These are phyloP conservation scores for Multifurca ochricompacta DNA, from an alignment of 768 basidiomycete genomes.

Conservation along the genomic window DNA sequence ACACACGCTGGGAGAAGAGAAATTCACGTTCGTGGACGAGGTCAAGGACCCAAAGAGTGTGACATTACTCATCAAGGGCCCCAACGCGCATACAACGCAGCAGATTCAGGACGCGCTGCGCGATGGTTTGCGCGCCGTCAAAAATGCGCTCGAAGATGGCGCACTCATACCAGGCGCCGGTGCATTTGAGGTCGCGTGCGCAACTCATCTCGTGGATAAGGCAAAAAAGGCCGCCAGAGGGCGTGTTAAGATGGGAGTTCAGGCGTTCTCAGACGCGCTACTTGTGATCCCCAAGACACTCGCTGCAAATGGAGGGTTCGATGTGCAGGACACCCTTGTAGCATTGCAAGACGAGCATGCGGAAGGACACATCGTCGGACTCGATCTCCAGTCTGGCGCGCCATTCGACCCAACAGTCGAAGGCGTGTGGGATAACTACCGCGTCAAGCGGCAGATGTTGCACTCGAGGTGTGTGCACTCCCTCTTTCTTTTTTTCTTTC, in stretches of 20 bases:
- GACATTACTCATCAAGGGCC: conserved; percentile 95
- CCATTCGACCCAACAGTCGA: conserved; percentile 94
- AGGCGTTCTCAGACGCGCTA: conserved; percentile 93
- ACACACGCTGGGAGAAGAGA: conserved; percentile 97
- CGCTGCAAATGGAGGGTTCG: conserved; percentile 92
- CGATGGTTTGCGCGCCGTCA: conserved; percentile 92
- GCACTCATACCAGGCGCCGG: conserved; percentile 91
- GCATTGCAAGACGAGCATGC: conserved; percentile 93
- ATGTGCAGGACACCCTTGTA: conserved; percentile 93
- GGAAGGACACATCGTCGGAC: conserved; percentile 86
- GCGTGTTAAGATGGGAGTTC: conserved; percentile 92
- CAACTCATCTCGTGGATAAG: conserved; percentile 68
- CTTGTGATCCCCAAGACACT: conserved; percentile 94
- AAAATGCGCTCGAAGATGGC: conserved; percentile 92
- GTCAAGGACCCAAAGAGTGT: conserved; percentile 93
- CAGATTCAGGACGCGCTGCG: conserved; percentile 98
- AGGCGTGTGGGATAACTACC: conserved; percentile 98
- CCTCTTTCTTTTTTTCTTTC: background rate
- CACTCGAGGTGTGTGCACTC: conserved; percentile 73
- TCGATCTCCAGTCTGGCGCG: conserved; percentile 90
- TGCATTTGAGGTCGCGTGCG: conserved; percentile 92
- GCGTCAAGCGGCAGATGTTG: conserved; percentile 98
- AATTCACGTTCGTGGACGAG: conserved; percentile 96
- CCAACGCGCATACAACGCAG: conserved; percentile 90
- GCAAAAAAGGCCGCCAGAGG: conserved; percentile 88